Percentiles rank a stretch among this genome's conserved stretches.
These are phyloP conservation scores for Ziziphus jujuba DNA, from an alignment of 306 rosid species.

Conservation along the genomic window DNA sequence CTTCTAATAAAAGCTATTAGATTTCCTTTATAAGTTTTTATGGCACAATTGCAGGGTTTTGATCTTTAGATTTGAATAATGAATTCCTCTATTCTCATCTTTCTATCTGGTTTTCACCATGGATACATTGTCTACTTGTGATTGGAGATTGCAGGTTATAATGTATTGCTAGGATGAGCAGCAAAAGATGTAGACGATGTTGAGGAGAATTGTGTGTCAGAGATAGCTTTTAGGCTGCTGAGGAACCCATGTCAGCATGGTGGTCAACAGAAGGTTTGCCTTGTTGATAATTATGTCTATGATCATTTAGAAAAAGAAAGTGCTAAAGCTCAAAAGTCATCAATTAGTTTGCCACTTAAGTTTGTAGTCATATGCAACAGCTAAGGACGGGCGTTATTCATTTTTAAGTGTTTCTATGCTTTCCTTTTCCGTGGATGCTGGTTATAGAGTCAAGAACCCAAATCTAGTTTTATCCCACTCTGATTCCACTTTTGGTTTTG, in stretches of 20 bases:
- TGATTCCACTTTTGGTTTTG: conserved; percentile 22
- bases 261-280: conserved; percentile 1
- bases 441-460: neutral
- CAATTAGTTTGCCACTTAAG: conserved; percentile 7
- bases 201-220: conserved; percentile 1
- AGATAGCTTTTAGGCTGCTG: neutral
- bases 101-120: too few species aligned
- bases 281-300: conserved; percentile 11
- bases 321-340: conserved; percentile 6
- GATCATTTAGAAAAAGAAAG: neutral
- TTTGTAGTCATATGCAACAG: neutral
- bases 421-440: too few species aligned
- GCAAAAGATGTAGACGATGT: neutral
- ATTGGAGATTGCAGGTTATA: neutral
- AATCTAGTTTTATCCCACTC: conserved; percentile 10
- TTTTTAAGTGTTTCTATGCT: neutral
- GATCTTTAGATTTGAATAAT: neutral
- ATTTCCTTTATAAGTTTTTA: neutral
- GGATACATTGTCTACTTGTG: too few species aligned
- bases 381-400: neutral
- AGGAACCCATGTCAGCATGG: conserved; percentile 7
- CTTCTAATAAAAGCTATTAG: neutral
- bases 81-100: too few species aligned
- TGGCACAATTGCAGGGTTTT: neutral
- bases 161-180: neutral